Evolutionary conservation across 345 rosid genomes (phyloP), one percentile per base, ranked within the genome.

Genomic region (Salix caprea): DNA sequence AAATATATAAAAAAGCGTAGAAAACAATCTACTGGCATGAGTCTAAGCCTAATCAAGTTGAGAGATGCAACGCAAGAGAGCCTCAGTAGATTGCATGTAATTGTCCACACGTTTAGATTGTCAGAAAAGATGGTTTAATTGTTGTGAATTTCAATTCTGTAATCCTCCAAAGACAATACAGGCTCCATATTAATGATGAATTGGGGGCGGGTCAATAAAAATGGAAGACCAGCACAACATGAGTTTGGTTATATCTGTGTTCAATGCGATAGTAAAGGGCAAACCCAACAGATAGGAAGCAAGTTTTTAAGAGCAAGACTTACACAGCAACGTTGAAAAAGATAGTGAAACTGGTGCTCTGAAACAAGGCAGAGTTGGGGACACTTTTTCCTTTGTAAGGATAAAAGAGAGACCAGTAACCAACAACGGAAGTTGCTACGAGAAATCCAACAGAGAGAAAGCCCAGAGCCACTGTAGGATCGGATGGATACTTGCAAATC

Each of bases 401-500:
- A 64, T 77, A 79, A 30, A 82, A 77, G 8, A 82, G 50, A 4
- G 81, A 78, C 40, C 24, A 28, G 24, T 65, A 71, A n/a, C 85
- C 78, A 14, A 48, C 40, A 21, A 74, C 37, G 0, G 77, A 15
- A 19, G 87, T 73, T 28, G 74, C 67, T 5, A 69, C 21, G 4
- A 82, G 81, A 23, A 79, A 74, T 65, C 34, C 65, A 44, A 74
- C 30, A 13, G 85, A 82, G 7, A 82, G 56, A 73, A 48, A 82
- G 13, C 85, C 85, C 23, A 79, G 42, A 40, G 62, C 46, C 18
- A 82, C 65, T 1, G 82, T 65, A 6, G 82, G 78, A 44, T 84
- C 86, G 7, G 80, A 67, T 69, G 84, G 78, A 69, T 81, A 80
- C 67, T 78, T 76, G 85, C 87, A 82, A 28, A 73, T 78, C 34